Conservation (phyloP, 176 grass and related monocot species). For the Triticum aestivum region DNA sequence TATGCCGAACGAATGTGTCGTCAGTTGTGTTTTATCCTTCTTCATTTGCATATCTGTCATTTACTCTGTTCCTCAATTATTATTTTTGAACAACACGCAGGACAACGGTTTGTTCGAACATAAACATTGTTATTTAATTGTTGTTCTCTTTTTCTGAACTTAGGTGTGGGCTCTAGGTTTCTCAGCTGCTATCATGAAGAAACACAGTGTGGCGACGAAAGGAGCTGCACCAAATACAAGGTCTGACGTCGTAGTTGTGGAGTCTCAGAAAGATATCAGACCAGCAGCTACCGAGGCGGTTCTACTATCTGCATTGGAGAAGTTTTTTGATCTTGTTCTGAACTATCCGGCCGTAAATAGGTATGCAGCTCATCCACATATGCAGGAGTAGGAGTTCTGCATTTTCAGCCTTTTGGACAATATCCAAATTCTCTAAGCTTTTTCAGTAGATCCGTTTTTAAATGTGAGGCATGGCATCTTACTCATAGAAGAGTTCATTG, state of each 20-base stretch:
- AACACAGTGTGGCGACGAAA: slow-evolving; percentile 69
- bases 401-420: neutral
- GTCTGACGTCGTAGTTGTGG: slow-evolving; percentile 41
- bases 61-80: neutral
- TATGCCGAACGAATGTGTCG: neutral
- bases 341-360: slow-evolving; percentile 82
- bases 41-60: neutral
- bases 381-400: neutral
- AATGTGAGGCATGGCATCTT: neutral
- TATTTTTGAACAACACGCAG: neutral
- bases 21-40: neutral
- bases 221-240: slow-evolving; percentile 35
- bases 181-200: slow-evolving; percentile 92
- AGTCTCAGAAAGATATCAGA: slow-evolving; percentile 42
- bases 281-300: slow-evolving; percentile 54
- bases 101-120: neutral
- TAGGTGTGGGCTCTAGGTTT: slow-evolving; percentile 97
- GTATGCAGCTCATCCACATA: slow-evolving; percentile 28
- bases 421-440: neutral
- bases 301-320: slow-evolving; percentile 73
- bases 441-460: slow-evolving; percentile 2
- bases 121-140: neutral
- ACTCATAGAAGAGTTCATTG: neutral
- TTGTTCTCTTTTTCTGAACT: neutral
- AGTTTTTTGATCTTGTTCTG: slow-evolving; percentile 64